Percentiles rank a stretch among this genome's conserved stretches.
These are phyloP conservation scores for Wickerhamiella domercqiae DNA, from an alignment of 805 yeast species.

Conservation along the genomic window DNA sequence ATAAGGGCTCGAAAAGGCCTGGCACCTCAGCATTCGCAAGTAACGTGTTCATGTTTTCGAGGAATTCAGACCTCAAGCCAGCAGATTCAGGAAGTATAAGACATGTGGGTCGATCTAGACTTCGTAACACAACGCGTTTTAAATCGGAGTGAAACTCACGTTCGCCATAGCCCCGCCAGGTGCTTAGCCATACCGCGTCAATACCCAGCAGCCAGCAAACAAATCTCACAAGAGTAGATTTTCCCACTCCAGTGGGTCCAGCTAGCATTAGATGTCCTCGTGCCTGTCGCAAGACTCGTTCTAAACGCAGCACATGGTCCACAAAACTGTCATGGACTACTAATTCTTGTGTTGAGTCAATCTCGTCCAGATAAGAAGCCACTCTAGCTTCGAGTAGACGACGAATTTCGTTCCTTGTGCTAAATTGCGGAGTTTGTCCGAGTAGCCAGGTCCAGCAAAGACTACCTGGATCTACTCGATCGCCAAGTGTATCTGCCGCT, in stretches of 20 bases:
- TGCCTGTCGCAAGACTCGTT: conserved; percentile 63
- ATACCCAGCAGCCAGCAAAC: conserved; percentile 88
- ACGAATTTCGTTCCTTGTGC: conserved; percentile 27
- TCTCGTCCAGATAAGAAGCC: conserved; percentile 58
- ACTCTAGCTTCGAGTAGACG: conserved; percentile 50
- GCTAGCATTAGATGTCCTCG: conserved; percentile 84
- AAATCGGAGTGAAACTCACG: conserved; percentile 54
- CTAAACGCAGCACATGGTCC: conserved; percentile 63
- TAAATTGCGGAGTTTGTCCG: conserved; percentile 10
- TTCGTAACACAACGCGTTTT: conserved; percentile 35
- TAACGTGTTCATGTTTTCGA: conserved; percentile 87
- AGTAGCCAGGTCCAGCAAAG: conserved; percentile 8
- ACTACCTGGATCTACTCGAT: not conserved
- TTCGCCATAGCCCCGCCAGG: conserved; percentile 38
- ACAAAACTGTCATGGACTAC: conserved; percentile 55
- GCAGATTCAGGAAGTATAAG: conserved; percentile 70
- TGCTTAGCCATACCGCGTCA: conserved; percentile 40
- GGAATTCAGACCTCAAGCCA: conserved; percentile 56
- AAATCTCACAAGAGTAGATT: conserved; percentile 58
- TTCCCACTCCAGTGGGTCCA: conserved; percentile 75
- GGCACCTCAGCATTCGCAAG: conserved; percentile 88
- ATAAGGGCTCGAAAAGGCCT: conserved; percentile 66
- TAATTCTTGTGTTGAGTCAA: conserved; percentile 32
- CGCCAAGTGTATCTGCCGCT: not conserved
- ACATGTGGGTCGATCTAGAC: conserved; percentile 29